Base-by-base conservation (phyloP, 768 basidiomycete genomes). In the Sistotremastrum niveocremeum region DNA sequence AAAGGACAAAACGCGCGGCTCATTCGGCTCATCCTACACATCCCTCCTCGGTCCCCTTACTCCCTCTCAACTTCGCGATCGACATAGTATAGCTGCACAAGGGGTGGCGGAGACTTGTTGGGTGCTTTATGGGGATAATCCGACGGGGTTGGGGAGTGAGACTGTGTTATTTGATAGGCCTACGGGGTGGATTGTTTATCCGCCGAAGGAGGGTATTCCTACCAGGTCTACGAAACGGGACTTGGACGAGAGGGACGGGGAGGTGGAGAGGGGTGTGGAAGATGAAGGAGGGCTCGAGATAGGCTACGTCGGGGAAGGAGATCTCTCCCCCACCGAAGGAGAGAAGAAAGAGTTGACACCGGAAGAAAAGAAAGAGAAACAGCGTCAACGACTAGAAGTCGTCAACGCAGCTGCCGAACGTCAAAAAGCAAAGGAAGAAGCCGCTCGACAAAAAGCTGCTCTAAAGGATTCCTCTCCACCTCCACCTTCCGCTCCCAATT, bases 21-120 rank as follows among this genome's bases (percentile, higher is more conserved):
- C 20, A 20, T 20, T 20, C 20, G 20, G 20, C 20, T 20, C 20
- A 20, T 20, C 20, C 20, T 20, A 20, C 20, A 20, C 7, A 5
- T 39, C 37, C 4, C 43, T 48, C 5, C 41, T 42, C 5, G 33
- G 40, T 3, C 8, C 34, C 7, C 4, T 45, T 4, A 34, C 39
- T 8, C 36, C 49, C 3, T 30, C 34, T 4, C 33, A 46, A 28
- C 39, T 47, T 30, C 43, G 48, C 11, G 49, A 58, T 38, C 11
- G 54, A 40, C 56, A 56, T 39, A 36, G 38, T 29, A 57, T 52
- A 51, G 57, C 52, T 6, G 57, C 57, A 8, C 51, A 59, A 42
- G 57, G 57, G 7, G 34, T 59, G n/a, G 57, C 55, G 12, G 46
- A 52, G 28, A 54, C 56, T 8, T 59, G 57, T 45, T 59, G 53